Base-by-base conservation (phyloP, 768 basidiomycete genomes). In the Macrolepiota albuminosa region DNA sequence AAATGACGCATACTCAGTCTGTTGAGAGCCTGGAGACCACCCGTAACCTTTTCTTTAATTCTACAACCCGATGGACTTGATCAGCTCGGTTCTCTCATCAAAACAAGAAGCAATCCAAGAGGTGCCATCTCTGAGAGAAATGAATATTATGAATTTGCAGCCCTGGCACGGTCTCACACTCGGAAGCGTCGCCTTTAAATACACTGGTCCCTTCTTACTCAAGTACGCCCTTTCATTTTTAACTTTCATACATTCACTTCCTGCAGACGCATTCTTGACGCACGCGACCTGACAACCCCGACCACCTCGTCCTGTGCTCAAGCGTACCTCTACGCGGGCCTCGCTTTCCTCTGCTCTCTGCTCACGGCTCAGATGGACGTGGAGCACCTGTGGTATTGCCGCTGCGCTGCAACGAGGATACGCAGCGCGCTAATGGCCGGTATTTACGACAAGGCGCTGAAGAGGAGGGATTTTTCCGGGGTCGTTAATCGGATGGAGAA, bases 361-460 rank as follows among this genome's bases (percentile, higher is more conserved):
- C 65, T 77, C 58, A 90, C 88, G 74, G 81, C 83, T 0, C 77
- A 90, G 73, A 77, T 85, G 1, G 88, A 93, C 64, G 73, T 87
- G 3, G 86, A 88, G 59, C 89, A 91, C 68, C 76, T 92, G 14
- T 94, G 91, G 90, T 85, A 81, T 57, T 86, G 88, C 24, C 83
- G 94, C 47, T 84, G 92, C n/a, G 91, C 85, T 0, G 69, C 78
- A 0, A 88, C 87, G 1, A 80, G 90, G 26, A 84, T 92, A 4
- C 85, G 90, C 8, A 81, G 82, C 13, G 89, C 90, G 72, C 80
- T 95, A 18, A 94, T 92, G 86, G 86, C 90, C 0, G 74, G 86
- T 2, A 91, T 96, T 55, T 96, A 95, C 67, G 89, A 93, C 70
- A 97, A 97, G 70, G 83, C 93, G 1, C 73, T 96, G 39, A 89